These are phyloP conservation scores for Kuraishia borneana DNA, from an alignment of 805 yeast species.

Conservation along the genomic window DNA sequence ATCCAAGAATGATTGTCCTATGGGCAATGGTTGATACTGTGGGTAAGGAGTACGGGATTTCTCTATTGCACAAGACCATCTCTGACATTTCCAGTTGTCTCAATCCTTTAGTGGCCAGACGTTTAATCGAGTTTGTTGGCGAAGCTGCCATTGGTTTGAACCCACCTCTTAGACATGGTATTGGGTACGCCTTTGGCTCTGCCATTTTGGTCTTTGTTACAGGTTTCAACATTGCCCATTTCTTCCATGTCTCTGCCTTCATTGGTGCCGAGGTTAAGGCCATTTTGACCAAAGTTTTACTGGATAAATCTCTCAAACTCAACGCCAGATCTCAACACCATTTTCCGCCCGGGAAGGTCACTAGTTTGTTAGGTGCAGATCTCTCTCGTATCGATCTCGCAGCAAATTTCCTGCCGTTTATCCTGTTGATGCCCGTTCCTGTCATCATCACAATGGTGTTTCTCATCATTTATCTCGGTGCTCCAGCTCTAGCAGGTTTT, in stretches of 20 bases:
- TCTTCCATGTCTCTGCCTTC: slow-evolving; percentile 46
- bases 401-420: slow-evolving; percentile 50
- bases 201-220: slow-evolving; percentile 38
- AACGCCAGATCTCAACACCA: slow-evolving; percentile 44
- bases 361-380: slow-evolving; percentile 75
- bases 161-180: slow-evolving; percentile 41
- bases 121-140: slow-evolving; percentile 56
- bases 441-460: slow-evolving; percentile 53
- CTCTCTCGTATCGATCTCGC: slow-evolving; percentile 73
- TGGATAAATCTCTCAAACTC: slow-evolving; percentile 56
- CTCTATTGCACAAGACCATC: slow-evolving; percentile 27
- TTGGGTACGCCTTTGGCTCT: slow-evolving; percentile 70
- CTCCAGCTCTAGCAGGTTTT: slow-evolving; percentile 60
- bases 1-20: slow-evolving; percentile 13
- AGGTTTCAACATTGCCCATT: slow-evolving; percentile 46
- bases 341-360: slow-evolving; percentile 60
- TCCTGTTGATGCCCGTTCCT: slow-evolving; percentile 54
- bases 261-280: slow-evolving; percentile 68
- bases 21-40: slow-evolving; percentile 29
- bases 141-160: slow-evolving; percentile 30
- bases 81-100: slow-evolving; percentile 41
- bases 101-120: slow-evolving; percentile 57
- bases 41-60: slow-evolving; percentile 26
- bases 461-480: slow-evolving; percentile 60
- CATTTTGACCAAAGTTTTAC: slow-evolving; percentile 55